phyloP scores from a whole-genome alignment of 352 stramenopile species.

The Phytophthora ramorum region DNA sequence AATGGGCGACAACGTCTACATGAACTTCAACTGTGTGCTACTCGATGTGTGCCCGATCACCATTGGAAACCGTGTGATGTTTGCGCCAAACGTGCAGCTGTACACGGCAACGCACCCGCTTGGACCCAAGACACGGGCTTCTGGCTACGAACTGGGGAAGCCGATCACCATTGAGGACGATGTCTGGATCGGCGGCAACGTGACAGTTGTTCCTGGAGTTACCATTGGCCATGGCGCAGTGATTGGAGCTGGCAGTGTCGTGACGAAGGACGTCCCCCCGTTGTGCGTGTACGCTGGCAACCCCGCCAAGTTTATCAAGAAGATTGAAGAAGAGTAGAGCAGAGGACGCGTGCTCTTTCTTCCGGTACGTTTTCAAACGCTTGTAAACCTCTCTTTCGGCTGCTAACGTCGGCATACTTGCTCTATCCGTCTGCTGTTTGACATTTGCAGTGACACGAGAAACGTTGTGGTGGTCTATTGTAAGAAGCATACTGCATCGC shows the following conservation, averaged over 20 bases:
- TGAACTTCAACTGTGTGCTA: conserved; percentile 91
- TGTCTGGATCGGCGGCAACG: conserved; percentile 83
- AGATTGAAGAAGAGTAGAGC: conserved; percentile 43
- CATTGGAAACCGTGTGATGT: conserved; percentile 78
- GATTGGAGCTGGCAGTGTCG: conserved; percentile 80
- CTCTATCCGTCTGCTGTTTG: no score
- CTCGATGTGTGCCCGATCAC: conserved; percentile 83
- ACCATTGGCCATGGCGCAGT: conserved; percentile 64
- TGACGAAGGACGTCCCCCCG: conserved; percentile 79
- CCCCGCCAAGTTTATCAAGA: conserved; percentile 79
- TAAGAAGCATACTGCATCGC: conserved; percentile 7
- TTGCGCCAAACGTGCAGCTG: conserved; percentile 81
- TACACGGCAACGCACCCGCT: conserved; percentile 86
- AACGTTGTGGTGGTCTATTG: conserved; percentile 20
- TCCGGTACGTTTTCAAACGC: no score
- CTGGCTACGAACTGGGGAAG: conserved; percentile 63
- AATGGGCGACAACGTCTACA: conserved; percentile 79
- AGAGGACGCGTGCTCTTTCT: background rate
- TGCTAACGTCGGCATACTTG: no score
- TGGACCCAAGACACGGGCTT: conserved; percentile 47
- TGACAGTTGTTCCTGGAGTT: conserved; percentile 66
- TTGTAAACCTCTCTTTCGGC: no score
- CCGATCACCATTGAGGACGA: conserved; percentile 83
- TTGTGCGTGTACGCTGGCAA: conserved; percentile 72
- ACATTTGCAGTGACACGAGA: no score